Base-by-base conservation (phyloP, 1,284 basidiomycete genomes). In the Mixia osmundae region DNA sequence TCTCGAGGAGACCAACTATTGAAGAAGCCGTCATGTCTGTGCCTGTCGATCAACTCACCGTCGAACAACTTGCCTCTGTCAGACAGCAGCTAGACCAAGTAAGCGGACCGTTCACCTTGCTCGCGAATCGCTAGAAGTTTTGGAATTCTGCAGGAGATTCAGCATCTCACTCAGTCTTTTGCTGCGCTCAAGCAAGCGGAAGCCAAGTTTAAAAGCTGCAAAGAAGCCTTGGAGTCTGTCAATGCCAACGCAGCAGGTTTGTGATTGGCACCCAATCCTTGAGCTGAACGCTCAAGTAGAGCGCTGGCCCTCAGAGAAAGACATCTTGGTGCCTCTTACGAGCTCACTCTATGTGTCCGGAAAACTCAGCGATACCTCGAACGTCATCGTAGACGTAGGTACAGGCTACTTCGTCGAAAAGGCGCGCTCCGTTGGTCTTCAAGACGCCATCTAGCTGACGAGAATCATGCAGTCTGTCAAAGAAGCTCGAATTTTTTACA, bases 341-440 rank as follows among this genome's bases (percentile, higher is more conserved):
- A 80, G 78, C 54, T 91, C 83, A 2, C 66, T 97, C 3, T 95
- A 95, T 54, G 78, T 95, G 11, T 83, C 87, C 1, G 89, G 87
- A 21, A 83, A 74, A 57, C 64, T 95, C 24, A 65, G 64, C 19
- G 76, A 94, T 52, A 57, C 69, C 2, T 74, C 83, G 33, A 69
- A 80, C 46, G 85, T 97, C 33, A 74, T 95, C 41, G 72, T 97
- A 14, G 89, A 97, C 54, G 68, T 97, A 22, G 89, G 89, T 2
- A 95, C 89, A 0, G 89, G 89, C 0, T 97, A 94, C 59, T 95
- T 76, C 51, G 75, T 97, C 14, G 74, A 80, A 57, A 95, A 94
- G 68, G 85, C 82, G 38, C 25, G 44, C 15, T 12, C 29, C 20
- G 8, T 10, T 4, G 6, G 8, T 6, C 9, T 6, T 7, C 6